phyloP scores from a whole-genome alignment of 2,329 filamentous ascomycete genomes.

The Neopestalotiopsis sp. region DNA sequence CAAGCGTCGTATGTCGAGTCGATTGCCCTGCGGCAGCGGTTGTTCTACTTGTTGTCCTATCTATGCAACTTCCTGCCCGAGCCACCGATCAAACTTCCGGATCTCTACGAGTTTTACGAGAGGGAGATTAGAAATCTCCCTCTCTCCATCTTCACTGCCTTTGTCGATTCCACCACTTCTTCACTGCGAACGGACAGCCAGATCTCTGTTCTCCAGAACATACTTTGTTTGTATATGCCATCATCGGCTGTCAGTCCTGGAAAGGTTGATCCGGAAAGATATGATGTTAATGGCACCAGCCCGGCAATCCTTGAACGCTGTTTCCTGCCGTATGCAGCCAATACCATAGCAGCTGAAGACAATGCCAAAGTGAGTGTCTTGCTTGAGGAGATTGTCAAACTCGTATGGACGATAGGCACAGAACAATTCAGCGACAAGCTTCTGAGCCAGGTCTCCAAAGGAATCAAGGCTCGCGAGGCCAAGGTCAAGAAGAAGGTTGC shows the following conservation, averaged over 20 bases:
- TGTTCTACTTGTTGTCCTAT: constrained; percentile 63
- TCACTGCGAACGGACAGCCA: constrained; percentile 43
- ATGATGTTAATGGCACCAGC: constrained; percentile 46
- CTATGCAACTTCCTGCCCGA: constrained; percentile 51
- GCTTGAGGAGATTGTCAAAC: constrained; percentile 67
- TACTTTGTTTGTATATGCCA: constrained; percentile 51
- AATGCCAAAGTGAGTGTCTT: constrained; percentile 76
- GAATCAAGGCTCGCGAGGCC: constrained; percentile 52
- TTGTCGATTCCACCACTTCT: constrained; percentile 48
- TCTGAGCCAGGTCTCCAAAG: constrained; percentile 45
- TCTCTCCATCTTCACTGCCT: constrained; percentile 59
- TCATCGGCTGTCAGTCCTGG: constrained; percentile 46
- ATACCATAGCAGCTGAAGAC: constrained; percentile 62
- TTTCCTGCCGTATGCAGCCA: constrained; percentile 71
- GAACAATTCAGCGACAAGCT: constrained; percentile 43
- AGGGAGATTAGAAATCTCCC: constrained; percentile 63
- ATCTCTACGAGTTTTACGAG: constrained; percentile 64
- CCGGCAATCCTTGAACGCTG: constrained; percentile 56
- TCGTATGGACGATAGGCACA: constrained; percentile 47
- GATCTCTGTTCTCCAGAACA: constrained; percentile 49
- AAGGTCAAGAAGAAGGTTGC: constrained; percentile 50
- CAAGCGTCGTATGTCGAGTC: constrained; percentile 55
- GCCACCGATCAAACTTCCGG: constrained; percentile 46
- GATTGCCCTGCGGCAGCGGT: constrained; percentile 63
- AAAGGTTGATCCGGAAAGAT: constrained; percentile 42